These are phyloP conservation scores for Venturia asperata DNA, from an alignment of 2,329 filamentous ascomycete species.

Conservation along the genomic window DNA sequence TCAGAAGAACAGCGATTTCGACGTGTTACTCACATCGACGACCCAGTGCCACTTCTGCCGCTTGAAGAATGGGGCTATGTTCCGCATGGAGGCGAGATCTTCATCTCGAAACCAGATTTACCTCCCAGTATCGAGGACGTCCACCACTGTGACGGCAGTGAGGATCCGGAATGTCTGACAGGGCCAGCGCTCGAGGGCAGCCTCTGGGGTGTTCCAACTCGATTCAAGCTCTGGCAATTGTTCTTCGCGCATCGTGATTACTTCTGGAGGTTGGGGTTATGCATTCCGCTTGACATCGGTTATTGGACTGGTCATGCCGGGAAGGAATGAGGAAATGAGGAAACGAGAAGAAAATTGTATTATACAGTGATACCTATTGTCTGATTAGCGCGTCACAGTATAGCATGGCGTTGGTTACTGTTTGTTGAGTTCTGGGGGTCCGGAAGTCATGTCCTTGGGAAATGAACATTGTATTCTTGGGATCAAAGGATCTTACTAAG, in stretches of 20 bases:
- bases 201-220: constrained; percentile 39
- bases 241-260: constrained; percentile 95
- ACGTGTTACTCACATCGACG: constrained; percentile 75
- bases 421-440: not conserved
- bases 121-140: constrained; percentile 64
- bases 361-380: not conserved
- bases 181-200: constrained; percentile 32
- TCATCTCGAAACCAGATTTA: constrained; percentile 65
- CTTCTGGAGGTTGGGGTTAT: constrained; percentile 88
- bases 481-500: too few relatives aligned
- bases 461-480: not conserved
- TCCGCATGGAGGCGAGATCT: constrained; percentile 81
- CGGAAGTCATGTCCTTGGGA: not conserved
- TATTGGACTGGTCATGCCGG: constrained; percentile 4
- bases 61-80: constrained; percentile 80
- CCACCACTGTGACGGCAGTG: constrained; percentile 61
- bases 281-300: constrained; percentile 51
- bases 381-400: not conserved
- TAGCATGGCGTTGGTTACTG: constrained; percentile 4
- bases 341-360: not conserved
- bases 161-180: constrained; percentile 65
- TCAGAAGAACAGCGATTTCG: constrained; percentile 46
- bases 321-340: not conserved
- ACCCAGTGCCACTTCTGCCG: constrained; percentile 84
- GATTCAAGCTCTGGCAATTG: constrained; percentile 79